Conservation (phyloP, 2,329 filamentous ascomycete species). For the Parastagonospora avenae region DNA sequence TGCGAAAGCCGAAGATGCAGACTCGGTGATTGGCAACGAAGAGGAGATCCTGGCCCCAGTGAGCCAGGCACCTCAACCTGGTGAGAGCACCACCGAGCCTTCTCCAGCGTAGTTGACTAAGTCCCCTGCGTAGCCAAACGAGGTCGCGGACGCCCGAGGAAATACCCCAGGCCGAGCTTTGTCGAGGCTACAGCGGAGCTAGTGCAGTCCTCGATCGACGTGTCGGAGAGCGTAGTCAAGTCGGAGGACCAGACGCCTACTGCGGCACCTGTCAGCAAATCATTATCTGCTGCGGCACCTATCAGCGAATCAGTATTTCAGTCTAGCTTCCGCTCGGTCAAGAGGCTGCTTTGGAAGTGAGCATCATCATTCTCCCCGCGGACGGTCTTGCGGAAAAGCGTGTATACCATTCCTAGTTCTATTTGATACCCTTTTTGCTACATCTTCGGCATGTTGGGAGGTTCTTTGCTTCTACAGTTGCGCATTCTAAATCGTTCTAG, state of each 20-base stretch:
- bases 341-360: conserved; percentile 8
- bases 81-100: conserved; percentile 11
- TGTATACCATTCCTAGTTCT: too few species aligned
- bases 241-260: neutral
- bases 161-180: neutral
- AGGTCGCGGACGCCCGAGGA: conserved; percentile 5
- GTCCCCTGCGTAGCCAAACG: neutral
- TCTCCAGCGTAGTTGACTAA: conserved; percentile 10
- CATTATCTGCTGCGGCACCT: conserved; percentile 2
- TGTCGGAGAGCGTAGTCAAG: too few species aligned
- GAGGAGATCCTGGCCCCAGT: neutral
- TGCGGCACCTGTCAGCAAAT: neutral
- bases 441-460: too few species aligned
- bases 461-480: too few species aligned
- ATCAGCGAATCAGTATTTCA: conserved; percentile 8
- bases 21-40: neutral
- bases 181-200: too few species aligned
- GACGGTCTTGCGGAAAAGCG: too few species aligned
- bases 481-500: too few species aligned
- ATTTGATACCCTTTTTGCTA: too few species aligned
- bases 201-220: too few species aligned
- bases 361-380: too few species aligned
- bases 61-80: conserved; percentile 1
- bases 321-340: conserved; percentile 10
- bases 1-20: neutral